Base-by-base conservation (phyloP, 495 filamentous ascomycete species). In the Podospora tetraspora region DNA sequence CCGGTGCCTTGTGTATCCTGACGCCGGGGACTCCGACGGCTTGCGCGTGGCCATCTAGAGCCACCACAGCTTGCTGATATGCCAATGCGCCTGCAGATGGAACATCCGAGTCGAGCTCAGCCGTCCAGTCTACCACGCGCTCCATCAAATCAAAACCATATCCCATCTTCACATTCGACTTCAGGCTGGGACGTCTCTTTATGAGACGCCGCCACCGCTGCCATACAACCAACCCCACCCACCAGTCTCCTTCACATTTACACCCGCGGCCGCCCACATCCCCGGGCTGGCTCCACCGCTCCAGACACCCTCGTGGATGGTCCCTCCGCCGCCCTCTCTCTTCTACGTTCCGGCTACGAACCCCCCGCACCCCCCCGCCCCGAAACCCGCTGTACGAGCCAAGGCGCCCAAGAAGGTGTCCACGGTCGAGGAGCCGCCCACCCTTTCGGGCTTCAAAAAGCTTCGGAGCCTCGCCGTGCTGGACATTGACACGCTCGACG, bases 51-150 rank as follows among this genome's bases (percentile, higher is more conserved):
- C 19, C 43, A 52, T 52, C 43, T 11, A 34, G 32, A 34, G 10
- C 11, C 32, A 52, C 43, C 16, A n/a, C 43, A 30, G 27, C 56
- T 52, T 74, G 52, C 69, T 71, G 25, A 65, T 57, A 21, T 32
- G 52, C 19, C 25, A 52, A 52, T 52, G 24, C 7, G n/a, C 72
- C 70, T 21, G 16, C 56, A 87, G 84, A 67, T 90, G 87, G 87
- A 86, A 89, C 73, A 83, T 86, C 43, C 82, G 86, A 19, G 82
- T 88, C 29, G 87, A 89, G 69, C 77, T 90, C 1, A 86, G 83
- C 70, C 79, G 85, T 12, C 80, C 79, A 21, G 80, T 89, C n/a
- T 89, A 86, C 74, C 77, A 79, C 61, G 81, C 78, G 22, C 77
- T 90, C 34, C 86, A 88, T 69, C 66, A 77, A 27, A 80, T 87